phyloP scores from a whole-genome alignment of 2,329 filamentous ascomycete species.

The Colletotrichum tanaceti region DNA sequence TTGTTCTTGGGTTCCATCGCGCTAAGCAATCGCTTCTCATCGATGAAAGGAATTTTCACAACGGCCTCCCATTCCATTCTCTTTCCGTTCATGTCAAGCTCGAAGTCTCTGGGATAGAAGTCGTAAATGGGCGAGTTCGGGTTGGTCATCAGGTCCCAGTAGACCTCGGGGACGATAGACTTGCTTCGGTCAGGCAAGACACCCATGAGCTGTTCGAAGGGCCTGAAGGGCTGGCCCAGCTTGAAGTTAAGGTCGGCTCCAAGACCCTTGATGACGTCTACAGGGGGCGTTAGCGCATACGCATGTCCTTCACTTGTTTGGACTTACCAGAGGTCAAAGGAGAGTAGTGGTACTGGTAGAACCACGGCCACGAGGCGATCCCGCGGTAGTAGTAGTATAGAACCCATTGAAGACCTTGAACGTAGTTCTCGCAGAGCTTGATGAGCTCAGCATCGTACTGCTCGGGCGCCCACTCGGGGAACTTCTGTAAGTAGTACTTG shows the following conservation, averaged over 20 bases:
- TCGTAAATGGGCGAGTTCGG: slow-evolving; percentile 93
- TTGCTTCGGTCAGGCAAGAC: slow-evolving; percentile 98
- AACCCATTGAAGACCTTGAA: slow-evolving; percentile 98
- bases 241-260: slow-evolving; percentile 90
- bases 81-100: slow-evolving; percentile 99
- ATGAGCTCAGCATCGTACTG: slow-evolving; percentile 80
- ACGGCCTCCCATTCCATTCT: slow-evolving; percentile 99
- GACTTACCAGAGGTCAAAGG: slow-evolving; percentile 87
- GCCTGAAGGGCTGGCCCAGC: slow-evolving; percentile 93
- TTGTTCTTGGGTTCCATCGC: slow-evolving; percentile 90
- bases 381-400: slow-evolving; percentile 98
- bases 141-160: slow-evolving; percentile 93
- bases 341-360: slow-evolving; percentile 95
- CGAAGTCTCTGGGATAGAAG: slow-evolving; percentile 97
- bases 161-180: slow-evolving; percentile 88
- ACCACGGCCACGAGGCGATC: slow-evolving; percentile 99
- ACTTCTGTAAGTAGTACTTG: slow-evolving; percentile 91
- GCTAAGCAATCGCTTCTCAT: slow-evolving; percentile 83
- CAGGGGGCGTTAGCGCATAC: slow-evolving; percentile 47
- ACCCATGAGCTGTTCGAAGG: slow-evolving; percentile 97
- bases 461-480: slow-evolving; percentile 84
- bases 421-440: slow-evolving; percentile 92
- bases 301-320: slow-evolving; percentile 25
- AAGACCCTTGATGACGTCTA: slow-evolving; percentile 89
- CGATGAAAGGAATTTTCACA: slow-evolving; percentile 98